Evolutionary conservation across 75 land plant species (phyloP).

Genomic region (Selaginella moellendorffii): DNA sequence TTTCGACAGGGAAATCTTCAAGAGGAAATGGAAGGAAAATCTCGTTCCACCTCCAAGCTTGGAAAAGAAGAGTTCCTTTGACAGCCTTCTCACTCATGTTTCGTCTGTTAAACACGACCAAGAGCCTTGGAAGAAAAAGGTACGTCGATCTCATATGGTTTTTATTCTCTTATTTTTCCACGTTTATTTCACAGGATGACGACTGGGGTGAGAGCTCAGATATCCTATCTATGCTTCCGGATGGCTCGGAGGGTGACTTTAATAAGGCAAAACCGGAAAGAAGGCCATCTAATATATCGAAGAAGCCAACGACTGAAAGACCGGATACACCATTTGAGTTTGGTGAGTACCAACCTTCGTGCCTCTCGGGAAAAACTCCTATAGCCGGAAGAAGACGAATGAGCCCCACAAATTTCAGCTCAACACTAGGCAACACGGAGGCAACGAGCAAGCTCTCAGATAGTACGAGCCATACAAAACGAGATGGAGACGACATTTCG

Average conservation of each 20-base stretch:
- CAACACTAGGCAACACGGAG: no score
- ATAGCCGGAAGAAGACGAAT: background rate
- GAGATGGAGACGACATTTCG: no score
- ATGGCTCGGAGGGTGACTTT: background rate
- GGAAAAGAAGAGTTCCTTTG: background rate
- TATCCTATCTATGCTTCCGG: slow-evolving; percentile 7
- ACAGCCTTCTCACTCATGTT: no score
- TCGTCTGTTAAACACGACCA: no score
- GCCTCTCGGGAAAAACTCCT: slow-evolving; percentile 3
- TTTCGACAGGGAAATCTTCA: no score
- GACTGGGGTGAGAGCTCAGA: slow-evolving; percentile 2
- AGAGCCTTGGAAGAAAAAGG: no score
- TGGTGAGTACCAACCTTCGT: slow-evolving; percentile 12
- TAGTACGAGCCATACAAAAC: no score
- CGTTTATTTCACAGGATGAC: background rate
- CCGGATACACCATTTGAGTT: slow-evolving; percentile 4
- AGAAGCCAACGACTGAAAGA: background rate
- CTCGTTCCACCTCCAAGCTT: background rate
- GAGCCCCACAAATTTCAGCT: background rate
- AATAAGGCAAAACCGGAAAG: background rate
- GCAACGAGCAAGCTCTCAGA: no score
- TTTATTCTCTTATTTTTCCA: background rate
- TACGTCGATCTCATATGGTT: no score
- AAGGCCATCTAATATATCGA: background rate
- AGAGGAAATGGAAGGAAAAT: no score